These are phyloP conservation scores for Eutypella sp. DNA, from an alignment of 2,329 filamentous ascomycete species.

Conservation along the genomic window DNA sequence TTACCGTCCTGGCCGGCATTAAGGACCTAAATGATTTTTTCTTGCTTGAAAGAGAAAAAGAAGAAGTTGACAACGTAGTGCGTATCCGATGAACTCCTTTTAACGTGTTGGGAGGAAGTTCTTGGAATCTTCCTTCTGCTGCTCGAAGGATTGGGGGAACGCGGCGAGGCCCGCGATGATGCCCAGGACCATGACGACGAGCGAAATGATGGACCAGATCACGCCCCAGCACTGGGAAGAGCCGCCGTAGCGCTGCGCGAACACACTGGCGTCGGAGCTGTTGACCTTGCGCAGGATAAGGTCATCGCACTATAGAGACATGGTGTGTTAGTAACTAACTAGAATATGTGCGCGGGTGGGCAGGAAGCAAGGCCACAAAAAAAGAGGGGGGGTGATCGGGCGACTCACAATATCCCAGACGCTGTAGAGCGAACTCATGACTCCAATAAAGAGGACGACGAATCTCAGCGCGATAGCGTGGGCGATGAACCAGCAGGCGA, in stretches of 20 bases:
- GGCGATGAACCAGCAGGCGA: slow-evolving; percentile 75
- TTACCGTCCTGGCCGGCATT: neutral
- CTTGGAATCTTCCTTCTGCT: slow-evolving; percentile 66
- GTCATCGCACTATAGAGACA: slow-evolving; percentile 66
- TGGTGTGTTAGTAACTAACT: neutral
- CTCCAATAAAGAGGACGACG: slow-evolving; percentile 73
- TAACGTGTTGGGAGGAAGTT: slow-evolving; percentile 51
- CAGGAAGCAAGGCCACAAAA: too few relatives aligned
- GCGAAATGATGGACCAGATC: slow-evolving; percentile 69
- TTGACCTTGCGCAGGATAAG: slow-evolving; percentile 77
- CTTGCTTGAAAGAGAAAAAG: too few relatives aligned
- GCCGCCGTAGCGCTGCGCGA: slow-evolving; percentile 71
- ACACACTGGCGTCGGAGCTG: slow-evolving; percentile 72
- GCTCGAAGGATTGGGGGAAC: slow-evolving; percentile 63
- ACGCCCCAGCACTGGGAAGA: slow-evolving; percentile 79
- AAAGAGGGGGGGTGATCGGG: neutral
- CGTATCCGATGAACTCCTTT: too few relatives aligned
- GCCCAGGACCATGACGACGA: slow-evolving; percentile 65
- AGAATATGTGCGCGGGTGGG: neutral
- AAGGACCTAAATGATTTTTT: neutral
- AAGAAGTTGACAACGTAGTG: neutral
- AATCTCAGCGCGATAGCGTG: slow-evolving; percentile 71
- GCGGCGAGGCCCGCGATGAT: slow-evolving; percentile 75
- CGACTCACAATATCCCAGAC: slow-evolving; percentile 70
- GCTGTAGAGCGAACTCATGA: slow-evolving; percentile 76